phyloP scores from a whole-genome alignment of 1,284 basidiomycete species.

The Termitomyces sp. region DNA sequence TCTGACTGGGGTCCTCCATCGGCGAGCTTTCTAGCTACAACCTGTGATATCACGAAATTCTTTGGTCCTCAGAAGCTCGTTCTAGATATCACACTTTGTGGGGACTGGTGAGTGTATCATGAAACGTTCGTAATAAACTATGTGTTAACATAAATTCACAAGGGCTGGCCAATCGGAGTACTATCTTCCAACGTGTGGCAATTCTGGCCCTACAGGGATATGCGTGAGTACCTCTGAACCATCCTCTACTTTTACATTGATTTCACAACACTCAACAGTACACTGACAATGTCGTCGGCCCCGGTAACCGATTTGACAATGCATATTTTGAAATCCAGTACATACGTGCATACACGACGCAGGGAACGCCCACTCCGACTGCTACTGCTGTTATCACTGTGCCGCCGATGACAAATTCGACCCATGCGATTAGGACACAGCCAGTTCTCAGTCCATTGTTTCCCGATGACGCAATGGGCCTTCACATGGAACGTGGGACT shows the following conservation, averaged over 20 bases:
- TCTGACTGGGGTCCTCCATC: conserved; percentile 55
- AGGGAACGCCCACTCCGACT: conserved; percentile 24
- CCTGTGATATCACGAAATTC: conserved; percentile 44
- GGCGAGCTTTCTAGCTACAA: conserved; percentile 46
- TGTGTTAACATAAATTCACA: not conserved
- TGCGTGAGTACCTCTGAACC: conserved; percentile 21
- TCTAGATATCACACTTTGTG: conserved; percentile 41
- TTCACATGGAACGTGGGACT: not conserved
- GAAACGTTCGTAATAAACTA: too few species aligned
- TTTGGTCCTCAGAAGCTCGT: conserved; percentile 52
- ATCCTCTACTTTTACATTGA: not conserved
- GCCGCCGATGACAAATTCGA: not conserved
- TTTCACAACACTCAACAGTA: conserved; percentile 24
- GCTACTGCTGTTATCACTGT: conserved; percentile 15
- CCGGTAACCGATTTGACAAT: conserved; percentile 29
- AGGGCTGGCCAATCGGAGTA: conserved; percentile 26
- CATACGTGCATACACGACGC: conserved; percentile 28
- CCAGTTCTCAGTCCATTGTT: conserved; percentile 17
- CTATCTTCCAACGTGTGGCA: conserved; percentile 23
- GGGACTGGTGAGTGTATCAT: conserved; percentile 34
- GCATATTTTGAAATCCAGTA: conserved; percentile 30
- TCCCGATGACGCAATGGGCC: not conserved
- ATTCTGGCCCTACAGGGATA: conserved; percentile 24
- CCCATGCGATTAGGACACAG: conserved; percentile 11
- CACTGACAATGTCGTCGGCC: conserved; percentile 36